phyloP scores from a whole-genome alignment of 2,329 filamentous ascomycete genomes.

The Decorospora gaudefroyi region DNA sequence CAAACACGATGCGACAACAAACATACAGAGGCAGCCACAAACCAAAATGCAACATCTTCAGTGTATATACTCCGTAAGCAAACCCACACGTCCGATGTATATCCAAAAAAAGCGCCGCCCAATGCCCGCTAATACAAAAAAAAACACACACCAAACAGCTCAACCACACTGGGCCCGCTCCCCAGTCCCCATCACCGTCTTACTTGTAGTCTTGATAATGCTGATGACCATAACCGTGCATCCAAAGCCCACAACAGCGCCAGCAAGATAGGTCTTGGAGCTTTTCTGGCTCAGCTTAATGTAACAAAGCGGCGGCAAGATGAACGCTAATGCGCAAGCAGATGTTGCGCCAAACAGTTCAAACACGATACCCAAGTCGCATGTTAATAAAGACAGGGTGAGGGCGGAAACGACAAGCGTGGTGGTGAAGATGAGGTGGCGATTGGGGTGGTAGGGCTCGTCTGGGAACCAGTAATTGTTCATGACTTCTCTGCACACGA shows the following conservation, averaged over 20 bases:
- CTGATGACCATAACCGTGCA: constrained; percentile 74
- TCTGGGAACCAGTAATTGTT: constrained; percentile 76
- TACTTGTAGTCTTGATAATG: constrained; percentile 39
- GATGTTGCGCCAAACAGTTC: constrained; percentile 95
- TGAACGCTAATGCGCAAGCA: constrained; percentile 92
- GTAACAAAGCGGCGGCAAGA: constrained; percentile 91
- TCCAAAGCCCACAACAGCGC: constrained; percentile 77
- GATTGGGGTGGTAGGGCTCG: constrained; percentile 77
- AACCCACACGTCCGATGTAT: background rate
- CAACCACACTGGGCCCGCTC: constrained; percentile 34
- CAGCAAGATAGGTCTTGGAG: constrained; percentile 73
- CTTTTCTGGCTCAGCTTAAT: constrained; percentile 85
- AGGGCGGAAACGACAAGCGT: constrained; percentile 78
- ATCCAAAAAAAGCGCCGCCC: constrained; percentile 17
- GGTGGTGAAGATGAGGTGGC: constrained; percentile 86
- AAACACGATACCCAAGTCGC: constrained; percentile 91
- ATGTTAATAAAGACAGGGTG: constrained; percentile 78
- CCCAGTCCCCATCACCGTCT: constrained; percentile 31
- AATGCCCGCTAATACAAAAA: constrained; percentile 29
- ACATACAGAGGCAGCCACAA: too few relatives aligned
- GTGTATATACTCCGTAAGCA: too few relatives aligned
- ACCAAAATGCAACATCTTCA: too few relatives aligned
- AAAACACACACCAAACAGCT: constrained; percentile 23
- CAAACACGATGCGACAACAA: too few relatives aligned
- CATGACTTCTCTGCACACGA: constrained; percentile 97